These are phyloP conservation scores for Rhytidiadelphus loreus DNA, from an alignment of 225 moss, liverwort and hornwort species.

Conservation along the genomic window DNA sequence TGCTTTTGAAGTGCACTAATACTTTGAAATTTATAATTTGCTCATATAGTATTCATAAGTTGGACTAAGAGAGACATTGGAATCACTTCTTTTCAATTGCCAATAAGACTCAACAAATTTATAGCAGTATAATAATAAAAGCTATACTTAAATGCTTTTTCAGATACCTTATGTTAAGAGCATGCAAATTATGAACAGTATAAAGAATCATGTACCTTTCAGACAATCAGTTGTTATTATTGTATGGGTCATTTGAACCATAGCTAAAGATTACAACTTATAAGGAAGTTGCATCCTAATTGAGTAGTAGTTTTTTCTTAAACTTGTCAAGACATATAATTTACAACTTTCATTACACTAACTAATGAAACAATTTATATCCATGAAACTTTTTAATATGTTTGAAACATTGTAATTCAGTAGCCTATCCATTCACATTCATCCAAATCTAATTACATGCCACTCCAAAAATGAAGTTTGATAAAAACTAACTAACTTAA, in stretches of 20 bases:
- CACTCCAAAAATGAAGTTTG: neutral
- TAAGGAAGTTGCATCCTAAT: neutral
- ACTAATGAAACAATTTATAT: neutral
- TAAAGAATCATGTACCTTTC: neutral
- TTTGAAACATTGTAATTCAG: neutral
- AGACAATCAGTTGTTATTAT: neutral
- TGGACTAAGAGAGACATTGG: accelerated
- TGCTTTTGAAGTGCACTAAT: neutral
- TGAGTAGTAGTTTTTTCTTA: neutral
- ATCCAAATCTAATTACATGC: neutral
- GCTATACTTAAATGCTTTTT: no score
- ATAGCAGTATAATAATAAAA: neutral
- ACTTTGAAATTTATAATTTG: neutral
- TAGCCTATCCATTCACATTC: neutral
- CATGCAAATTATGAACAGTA: neutral
- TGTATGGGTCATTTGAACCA: neutral
- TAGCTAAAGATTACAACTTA: no score
- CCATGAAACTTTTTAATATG: neutral
- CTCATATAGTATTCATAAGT: accelerated
- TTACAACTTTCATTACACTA: neutral
- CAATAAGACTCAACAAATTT: neutral
- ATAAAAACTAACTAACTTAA: neutral
- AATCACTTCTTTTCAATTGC: neutral
- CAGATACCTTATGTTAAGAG: accelerated
- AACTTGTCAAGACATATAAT: neutral